A percentile compares a stretch with the other conserved stretches of the same genome.
Conservation (phyloP, 208 protist genomes). For the Crithidia fasciculata region DNA sequence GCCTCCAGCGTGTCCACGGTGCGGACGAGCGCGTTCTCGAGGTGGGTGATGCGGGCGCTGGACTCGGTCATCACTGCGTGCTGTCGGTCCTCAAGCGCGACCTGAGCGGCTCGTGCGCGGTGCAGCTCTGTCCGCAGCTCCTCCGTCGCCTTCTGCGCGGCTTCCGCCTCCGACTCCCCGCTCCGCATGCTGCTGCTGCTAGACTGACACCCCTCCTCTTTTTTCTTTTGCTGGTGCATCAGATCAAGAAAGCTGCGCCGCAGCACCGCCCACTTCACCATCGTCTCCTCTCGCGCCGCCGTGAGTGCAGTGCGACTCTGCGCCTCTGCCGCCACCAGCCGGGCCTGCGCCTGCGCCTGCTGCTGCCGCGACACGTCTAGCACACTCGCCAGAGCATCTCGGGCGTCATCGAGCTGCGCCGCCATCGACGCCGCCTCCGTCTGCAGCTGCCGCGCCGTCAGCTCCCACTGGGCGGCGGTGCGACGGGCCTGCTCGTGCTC, state of each 20-base stretch:
- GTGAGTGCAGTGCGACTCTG: constrained; percentile 18
- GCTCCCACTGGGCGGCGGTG: constrained; percentile 45
- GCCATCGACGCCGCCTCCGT: constrained; percentile 25
- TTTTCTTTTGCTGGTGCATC: too few species aligned
- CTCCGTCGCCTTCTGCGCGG: background rate
- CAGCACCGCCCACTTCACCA: constrained; percentile 17
- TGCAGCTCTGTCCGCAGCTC: constrained; percentile 27
- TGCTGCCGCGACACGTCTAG: constrained; percentile 28
- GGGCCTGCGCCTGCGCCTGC: constrained; percentile 22
- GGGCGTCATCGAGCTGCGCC: constrained; percentile 26
- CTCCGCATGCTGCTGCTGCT: background rate
- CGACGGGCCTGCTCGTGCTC: constrained; percentile 43
- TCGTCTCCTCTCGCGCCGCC: constrained; percentile 21
- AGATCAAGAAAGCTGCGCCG: constrained; percentile 14
- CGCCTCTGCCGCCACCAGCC: constrained; percentile 20
- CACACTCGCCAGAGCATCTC: constrained; percentile 14
- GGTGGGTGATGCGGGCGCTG: constrained; percentile 6
- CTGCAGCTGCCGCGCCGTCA: constrained; percentile 33
- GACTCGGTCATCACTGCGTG: constrained; percentile 13
- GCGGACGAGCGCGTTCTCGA: constrained; percentile 24
- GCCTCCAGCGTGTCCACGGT: constrained; percentile 23
- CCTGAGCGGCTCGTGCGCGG: background rate
- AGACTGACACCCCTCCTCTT: too few species aligned
- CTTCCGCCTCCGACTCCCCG: background rate
- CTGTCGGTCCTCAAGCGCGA: constrained; percentile 29